phyloP scores from a whole-genome alignment of 78 protist genomes.

The Chrysochromulina parva region DNA sequence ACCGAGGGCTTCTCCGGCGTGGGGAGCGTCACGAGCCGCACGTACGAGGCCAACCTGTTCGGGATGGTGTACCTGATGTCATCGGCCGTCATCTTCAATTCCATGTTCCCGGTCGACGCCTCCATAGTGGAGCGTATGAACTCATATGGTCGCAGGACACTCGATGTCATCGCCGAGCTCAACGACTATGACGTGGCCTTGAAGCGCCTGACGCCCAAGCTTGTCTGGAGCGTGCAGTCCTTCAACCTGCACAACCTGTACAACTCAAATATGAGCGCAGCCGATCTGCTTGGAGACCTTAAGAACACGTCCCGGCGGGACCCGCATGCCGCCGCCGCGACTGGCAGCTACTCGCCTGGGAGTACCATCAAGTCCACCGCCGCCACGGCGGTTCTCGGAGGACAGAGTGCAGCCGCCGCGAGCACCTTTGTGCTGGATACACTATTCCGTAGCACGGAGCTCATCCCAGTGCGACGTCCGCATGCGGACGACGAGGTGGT shows the following conservation, averaged over 20 bases:
- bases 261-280: background rate
- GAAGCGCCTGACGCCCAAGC: background rate
- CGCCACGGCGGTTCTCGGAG: no score
- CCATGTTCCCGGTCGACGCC: background rate
- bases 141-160: background rate
- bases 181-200: background rate
- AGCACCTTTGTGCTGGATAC: background rate
- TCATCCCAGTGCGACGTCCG: background rate
- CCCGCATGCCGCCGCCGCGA: background rate
- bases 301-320: background rate
- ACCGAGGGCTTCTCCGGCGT: constrained; percentile 8
- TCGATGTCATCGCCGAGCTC: background rate
- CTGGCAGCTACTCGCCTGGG: background rate
- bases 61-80: background rate
- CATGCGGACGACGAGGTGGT: background rate
- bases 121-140: background rate
- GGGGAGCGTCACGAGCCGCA: background rate
- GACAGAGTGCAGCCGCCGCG: background rate
- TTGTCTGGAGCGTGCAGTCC: background rate
- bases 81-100: background rate
- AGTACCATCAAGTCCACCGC: no score
- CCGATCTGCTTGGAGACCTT: background rate
- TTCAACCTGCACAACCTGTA: background rate
- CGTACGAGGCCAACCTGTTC: constrained; percentile 18
- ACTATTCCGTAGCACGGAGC: background rate